phyloP scores from a whole-genome alignment of 1,139 yeast species.

The Zygoascus meyerae region DNA sequence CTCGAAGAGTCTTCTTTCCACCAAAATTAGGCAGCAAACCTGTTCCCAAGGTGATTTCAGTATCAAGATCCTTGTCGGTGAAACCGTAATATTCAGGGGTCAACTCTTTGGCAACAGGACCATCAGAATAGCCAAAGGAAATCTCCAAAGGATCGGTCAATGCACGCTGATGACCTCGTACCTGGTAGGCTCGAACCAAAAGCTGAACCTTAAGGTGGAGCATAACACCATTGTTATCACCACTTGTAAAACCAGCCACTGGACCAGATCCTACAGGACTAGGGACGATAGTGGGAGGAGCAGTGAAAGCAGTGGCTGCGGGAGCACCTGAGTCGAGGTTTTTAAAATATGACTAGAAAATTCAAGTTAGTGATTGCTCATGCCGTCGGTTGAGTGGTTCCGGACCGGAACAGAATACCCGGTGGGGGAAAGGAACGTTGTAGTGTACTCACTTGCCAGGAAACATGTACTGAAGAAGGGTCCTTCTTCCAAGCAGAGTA shows the following conservation, averaged over 20 bases:
- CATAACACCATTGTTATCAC: slow-evolving; percentile 50
- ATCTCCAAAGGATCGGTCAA: slow-evolving; percentile 91
- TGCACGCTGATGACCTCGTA: slow-evolving; percentile 95
- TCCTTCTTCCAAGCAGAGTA: slow-evolving; percentile 90
- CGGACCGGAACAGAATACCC: not conserved
- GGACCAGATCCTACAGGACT: slow-evolving; percentile 62
- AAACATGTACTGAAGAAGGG: slow-evolving; percentile 84
- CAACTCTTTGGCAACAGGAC: slow-evolving; percentile 69
- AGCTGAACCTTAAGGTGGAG: slow-evolving; percentile 93
- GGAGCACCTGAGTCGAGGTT: slow-evolving; percentile 68
- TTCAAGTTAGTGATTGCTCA: not conserved
- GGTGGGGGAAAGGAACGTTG: not conserved
- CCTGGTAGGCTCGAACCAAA: slow-evolving; percentile 96
- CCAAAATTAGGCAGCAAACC: slow-evolving; percentile 93
- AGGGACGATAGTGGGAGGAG: slow-evolving; percentile 87
- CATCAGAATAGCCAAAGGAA: slow-evolving; percentile 57
- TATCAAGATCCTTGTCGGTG: slow-evolving; percentile 76
- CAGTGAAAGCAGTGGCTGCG: slow-evolving; percentile 69
- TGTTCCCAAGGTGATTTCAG: slow-evolving; percentile 87
- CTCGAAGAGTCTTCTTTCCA: slow-evolving; percentile 57
- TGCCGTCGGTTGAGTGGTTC: not conserved
- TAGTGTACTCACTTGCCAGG: slow-evolving; percentile 60
- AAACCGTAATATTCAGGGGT: slow-evolving; percentile 90
- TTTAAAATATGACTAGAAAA: slow-evolving; percentile 63
- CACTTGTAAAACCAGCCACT: slow-evolving; percentile 43